Evolutionary conservation across 2,329 filamentous ascomycete genomes (phyloP).

Genomic region (Claviceps purpurea): DNA sequence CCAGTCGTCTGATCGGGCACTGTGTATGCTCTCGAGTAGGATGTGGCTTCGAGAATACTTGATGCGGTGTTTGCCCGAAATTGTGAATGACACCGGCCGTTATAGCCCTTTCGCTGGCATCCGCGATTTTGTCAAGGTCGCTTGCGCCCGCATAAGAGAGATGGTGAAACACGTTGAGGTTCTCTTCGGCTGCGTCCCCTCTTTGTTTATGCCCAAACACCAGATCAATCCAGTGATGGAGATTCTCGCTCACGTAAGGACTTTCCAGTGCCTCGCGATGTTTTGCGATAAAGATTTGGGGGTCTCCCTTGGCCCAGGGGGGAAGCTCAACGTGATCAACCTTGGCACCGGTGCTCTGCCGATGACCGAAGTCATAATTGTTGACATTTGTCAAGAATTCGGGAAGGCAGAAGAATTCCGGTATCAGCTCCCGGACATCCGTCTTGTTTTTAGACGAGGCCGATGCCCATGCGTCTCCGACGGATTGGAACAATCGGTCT

Average conservation of each 20-base stretch:
- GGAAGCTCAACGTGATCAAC: constrained; percentile 85
- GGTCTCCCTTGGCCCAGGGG: constrained; percentile 92
- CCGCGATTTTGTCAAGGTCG: constrained; percentile 80
- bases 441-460: constrained; percentile 82
- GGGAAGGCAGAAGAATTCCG: constrained; percentile 93
- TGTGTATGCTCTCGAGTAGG: constrained; percentile 57
- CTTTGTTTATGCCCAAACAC: constrained; percentile 91
- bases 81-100: constrained; percentile 97
- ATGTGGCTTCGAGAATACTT: constrained; percentile 78
- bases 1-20: constrained; percentile 55
- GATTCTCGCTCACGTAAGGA: constrained; percentile 74
- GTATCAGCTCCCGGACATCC: constrained; percentile 87
- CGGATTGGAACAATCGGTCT: constrained; percentile 87
- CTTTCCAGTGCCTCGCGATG: constrained; percentile 93
- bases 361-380: constrained; percentile 79
- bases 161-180: constrained; percentile 90
- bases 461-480: constrained; percentile 82
- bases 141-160: constrained; percentile 90
- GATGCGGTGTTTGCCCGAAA: constrained; percentile 93
- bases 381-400: constrained; percentile 94
- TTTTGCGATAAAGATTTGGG: constrained; percentile 88
- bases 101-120: constrained; percentile 73
- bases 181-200: constrained; percentile 82
- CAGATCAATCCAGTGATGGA: constrained; percentile 93
- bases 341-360: constrained; percentile 64